Conservation (phyloP, 345 rosid species). For the Euphorbia pulcherrima region DNA sequence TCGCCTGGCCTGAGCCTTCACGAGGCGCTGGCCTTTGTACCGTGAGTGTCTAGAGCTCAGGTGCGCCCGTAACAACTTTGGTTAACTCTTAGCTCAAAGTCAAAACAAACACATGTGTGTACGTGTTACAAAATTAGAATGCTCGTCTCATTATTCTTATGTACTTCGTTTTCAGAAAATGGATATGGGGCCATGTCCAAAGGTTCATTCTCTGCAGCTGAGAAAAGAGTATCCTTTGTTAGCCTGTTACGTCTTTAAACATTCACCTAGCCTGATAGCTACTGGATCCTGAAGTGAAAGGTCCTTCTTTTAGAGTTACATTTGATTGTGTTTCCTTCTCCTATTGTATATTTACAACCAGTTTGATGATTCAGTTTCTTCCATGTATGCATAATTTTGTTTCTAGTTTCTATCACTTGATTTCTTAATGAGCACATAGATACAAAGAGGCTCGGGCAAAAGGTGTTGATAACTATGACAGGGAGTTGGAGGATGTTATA, state of each 20-base stretch:
- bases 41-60: too few species aligned
- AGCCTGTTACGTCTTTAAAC: neutral
- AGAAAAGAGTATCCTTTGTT: conserved; percentile 86
- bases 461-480: conserved; percentile 77
- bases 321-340: neutral
- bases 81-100: too few species aligned
- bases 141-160: neutral
- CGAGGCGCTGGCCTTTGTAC: too few species aligned
- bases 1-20: too few species aligned
- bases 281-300: neutral
- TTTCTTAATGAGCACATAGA: conserved; percentile 33
- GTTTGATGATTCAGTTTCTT: neutral
- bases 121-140: too few species aligned
- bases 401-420: neutral
- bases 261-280: neutral
- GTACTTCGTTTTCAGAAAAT: conserved; percentile 61
- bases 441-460: conserved; percentile 84
- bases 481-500: conserved; percentile 93
- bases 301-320: neutral
- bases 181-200: conserved; percentile 99
- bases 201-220: conserved; percentile 93
- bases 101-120: too few species aligned
- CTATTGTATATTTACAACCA: too few species aligned
- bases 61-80: too few species aligned
- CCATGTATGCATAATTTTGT: neutral